Base-by-base conservation (phyloP, 768 basidiomycete species). In the Tremella mesenterica region DNA sequence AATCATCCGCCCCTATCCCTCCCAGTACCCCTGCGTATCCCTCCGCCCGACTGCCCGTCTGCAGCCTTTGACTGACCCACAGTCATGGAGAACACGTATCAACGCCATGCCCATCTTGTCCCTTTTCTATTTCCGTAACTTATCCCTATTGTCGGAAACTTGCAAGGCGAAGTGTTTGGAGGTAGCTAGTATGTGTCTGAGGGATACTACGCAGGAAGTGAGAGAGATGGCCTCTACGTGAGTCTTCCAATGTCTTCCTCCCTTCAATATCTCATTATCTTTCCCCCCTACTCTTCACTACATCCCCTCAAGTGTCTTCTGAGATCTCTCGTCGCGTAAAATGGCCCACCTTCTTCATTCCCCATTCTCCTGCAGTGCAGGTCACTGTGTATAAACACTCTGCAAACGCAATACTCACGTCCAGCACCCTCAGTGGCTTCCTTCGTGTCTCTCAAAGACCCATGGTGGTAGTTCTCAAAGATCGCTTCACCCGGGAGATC, bases 81-180 rank as follows among this genome's bases (percentile, higher is more conserved):
- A 90, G 88, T 89, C 87, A 6, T 95, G 90, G 90, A 81, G 87
- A 50, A 88, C 91, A 64, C 83, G 88, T 3, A 77, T 89, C 30
- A 85, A 90, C 73, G 84, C 86, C 20, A 75, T 93, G 53, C 90
- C 90, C n/a, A 83, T 86, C 26, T 74, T 95, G 56, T 84, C 88
- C 27, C 83, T 90, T 30, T 88, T 92, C 73, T 92, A 89, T 77
- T 92, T 90, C 73, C 81, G 89, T 44, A 90, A 92, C 69, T 79
- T 92, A 52, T 74, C 89, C 54, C 80, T 83, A 50, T 81, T 92
- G 44, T 81, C 86, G 31, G 79, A 83, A 44, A 74, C 78, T 18
- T 81, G 81, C 31, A 79, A 87, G 43, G 77, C 80, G 26, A 81
- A 79, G 62, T 81, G 89, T 56, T 83, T 90, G 82, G 87, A 88